phyloP scores from a whole-genome alignment of 2,329 filamentous ascomycete species.

The Stenocarpella maydis region DNA sequence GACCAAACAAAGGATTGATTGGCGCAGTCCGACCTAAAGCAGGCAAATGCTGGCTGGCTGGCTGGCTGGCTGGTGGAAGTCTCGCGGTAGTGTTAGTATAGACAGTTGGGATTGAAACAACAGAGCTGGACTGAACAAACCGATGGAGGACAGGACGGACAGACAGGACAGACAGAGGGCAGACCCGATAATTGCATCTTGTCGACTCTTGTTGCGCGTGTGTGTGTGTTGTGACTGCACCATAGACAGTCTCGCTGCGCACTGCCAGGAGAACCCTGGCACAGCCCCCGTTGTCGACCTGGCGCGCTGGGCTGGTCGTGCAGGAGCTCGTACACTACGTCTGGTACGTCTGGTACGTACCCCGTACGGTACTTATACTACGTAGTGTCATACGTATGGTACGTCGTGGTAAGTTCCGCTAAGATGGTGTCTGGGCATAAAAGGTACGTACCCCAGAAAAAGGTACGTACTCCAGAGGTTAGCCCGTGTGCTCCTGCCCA shows the following conservation, averaged over 20 bases:
- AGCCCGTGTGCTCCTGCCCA: not conserved
- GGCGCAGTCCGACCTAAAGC: too few relatives aligned
- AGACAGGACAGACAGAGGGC: not conserved
- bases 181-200: conserved; percentile 29
- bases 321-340: not conserved
- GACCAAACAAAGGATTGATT: not conserved
- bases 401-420: too few relatives aligned
- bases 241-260: conserved; percentile 18
- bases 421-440: conserved; percentile 31
- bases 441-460: conserved; percentile 23
- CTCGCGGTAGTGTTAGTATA: not conserved
- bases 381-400: too few relatives aligned
- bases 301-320: conserved; percentile 11
- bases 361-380: conserved; percentile 13
- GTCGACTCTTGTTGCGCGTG: not conserved
- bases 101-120: conserved; percentile 13
- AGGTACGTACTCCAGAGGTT: conserved; percentile 30
- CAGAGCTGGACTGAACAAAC: too few relatives aligned
- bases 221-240: conserved; percentile 5
- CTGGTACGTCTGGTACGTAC: conserved; percentile 15
- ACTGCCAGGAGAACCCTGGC: conserved; percentile 28
- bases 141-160: too few relatives aligned
- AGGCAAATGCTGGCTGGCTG: too few relatives aligned
- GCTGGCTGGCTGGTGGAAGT: too few relatives aligned
- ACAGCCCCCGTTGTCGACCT: conserved; percentile 24